Base-by-base conservation (phyloP, 768 basidiomycete genomes). In the Pleurotus citrinopileatus region DNA sequence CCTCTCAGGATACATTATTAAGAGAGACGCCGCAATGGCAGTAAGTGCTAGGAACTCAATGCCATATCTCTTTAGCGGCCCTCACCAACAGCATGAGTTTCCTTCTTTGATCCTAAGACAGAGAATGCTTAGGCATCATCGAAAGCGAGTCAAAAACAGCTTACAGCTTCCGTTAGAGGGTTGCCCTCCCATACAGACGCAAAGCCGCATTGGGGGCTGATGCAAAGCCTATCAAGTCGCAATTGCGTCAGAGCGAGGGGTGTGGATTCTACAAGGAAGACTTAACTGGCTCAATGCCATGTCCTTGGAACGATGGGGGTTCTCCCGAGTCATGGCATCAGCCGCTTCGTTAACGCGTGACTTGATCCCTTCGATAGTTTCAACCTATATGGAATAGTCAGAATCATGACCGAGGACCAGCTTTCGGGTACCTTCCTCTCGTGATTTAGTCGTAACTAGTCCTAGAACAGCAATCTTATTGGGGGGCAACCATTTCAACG, bases 131-230 rank as follows among this genome's bases (percentile, higher is more conserved):
- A 19, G 17, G 17, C 23, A 8, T 15, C 20, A 27, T 57, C 55
- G 51, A 1, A n/a, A 32, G 8, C 29, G n/a, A 20, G 42, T 17
- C 9, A 36, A 37, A 15, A 37, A 45, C 22, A 55, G n/a, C 63
- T 55, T 59, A 74, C 78, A 65, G 76, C 71, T 65, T 79, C 76
- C 15, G 73, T 77, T 25, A 85, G 59, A 4, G 76, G 74, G 63
- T 84, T 83, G 0, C 82, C 81, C 60, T 83, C 76, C 70, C 79
- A 79, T 19, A 79, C 77, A 0, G 76, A 77, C 7, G 82, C 82
- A 60, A 83, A 84, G 3, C 84, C 84, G 58, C 84, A 86, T 60
- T 84, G 83, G n/a, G 81, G 75, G 52, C 80, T 80, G 54, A 84
- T 77, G 57, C 75, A 77, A 8, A 86, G 64, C 60, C 81, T 81